Evolutionary conservation across 768 basidiomycete genomes (phyloP).

Genomic region (Amylocystis lapponica): DNA sequence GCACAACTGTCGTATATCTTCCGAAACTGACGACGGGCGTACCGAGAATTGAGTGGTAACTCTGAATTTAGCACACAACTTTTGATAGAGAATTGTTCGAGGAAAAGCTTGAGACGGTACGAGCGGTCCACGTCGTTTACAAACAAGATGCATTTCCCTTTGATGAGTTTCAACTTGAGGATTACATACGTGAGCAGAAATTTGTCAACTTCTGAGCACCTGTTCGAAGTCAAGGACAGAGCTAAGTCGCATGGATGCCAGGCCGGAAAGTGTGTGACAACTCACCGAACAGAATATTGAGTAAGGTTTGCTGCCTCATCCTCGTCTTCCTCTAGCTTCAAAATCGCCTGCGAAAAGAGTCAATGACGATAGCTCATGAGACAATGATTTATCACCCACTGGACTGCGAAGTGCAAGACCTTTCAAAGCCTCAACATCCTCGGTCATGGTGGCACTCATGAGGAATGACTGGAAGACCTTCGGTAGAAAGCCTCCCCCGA

Average conservation of each 20-base stretch:
- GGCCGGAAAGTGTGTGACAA: too few relatives aligned
- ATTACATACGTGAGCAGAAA: slow-evolving; percentile 95
- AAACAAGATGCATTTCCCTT: slow-evolving; percentile 94
- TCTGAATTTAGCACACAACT: slow-evolving; percentile 96
- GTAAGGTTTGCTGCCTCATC: slow-evolving; percentile 76
- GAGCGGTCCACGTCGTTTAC: slow-evolving; percentile 94
- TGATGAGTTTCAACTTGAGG: slow-evolving; percentile 91
- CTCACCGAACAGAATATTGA: slow-evolving; percentile 79
- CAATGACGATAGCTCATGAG: not conserved
- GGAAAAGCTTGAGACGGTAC: slow-evolving; percentile 94
- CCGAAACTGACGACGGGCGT: not conserved
- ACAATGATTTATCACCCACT: slow-evolving; percentile 39
- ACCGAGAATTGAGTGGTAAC: slow-evolving; percentile 91
- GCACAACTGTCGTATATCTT: not conserved
- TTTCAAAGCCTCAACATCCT: slow-evolving; percentile 89
- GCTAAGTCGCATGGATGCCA: too few relatives aligned
- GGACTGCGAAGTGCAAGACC: slow-evolving; percentile 84
- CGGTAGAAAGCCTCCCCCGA: slow-evolving; percentile 65
- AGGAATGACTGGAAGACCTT: slow-evolving; percentile 87
- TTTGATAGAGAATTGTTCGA: slow-evolving; percentile 96
- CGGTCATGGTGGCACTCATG: slow-evolving; percentile 97
- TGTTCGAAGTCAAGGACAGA: slow-evolving; percentile 21
- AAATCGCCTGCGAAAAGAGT: slow-evolving; percentile 52
- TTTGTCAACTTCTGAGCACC: slow-evolving; percentile 93
- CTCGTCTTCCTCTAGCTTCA: slow-evolving; percentile 84